phyloP scores from a whole-genome alignment of 108 stramenopile species.

The Epithemia pelagica region DNA sequence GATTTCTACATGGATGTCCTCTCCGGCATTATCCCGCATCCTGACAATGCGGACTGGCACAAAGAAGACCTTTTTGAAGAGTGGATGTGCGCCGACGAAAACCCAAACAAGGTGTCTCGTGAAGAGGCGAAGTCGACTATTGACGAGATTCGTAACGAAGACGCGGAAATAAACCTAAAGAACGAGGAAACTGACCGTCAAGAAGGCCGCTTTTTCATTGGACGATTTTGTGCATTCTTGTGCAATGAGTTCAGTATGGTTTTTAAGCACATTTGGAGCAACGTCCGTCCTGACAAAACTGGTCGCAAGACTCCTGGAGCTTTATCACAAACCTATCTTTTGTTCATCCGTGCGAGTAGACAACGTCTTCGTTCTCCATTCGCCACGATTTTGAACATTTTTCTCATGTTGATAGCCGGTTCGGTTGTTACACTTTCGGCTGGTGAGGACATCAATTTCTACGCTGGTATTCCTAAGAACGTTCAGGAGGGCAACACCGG shows the following conservation, averaged over 20 bases:
- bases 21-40: slow-evolving; percentile 3
- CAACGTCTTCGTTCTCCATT: not conserved
- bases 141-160: not conserved
- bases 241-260: not conserved
- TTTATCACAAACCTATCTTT: not conserved
- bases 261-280: not conserved
- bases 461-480: not conserved
- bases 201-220: not conserved
- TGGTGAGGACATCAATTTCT: not conserved
- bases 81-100: slow-evolving; percentile 4
- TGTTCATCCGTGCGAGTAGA: not conserved
- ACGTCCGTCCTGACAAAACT: not conserved
- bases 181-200: not conserved
- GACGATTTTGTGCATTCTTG: not conserved
- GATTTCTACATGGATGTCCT: slow-evolving; percentile 13
- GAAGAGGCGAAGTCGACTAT: not conserved
- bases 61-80: slow-evolving; percentile 14
- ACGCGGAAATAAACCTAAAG: not conserved
- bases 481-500: not conserved
- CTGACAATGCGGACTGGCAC: not conserved
- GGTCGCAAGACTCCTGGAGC: not conserved
- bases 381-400: not conserved
- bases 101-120: not conserved
- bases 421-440: not conserved
- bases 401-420: not conserved